Evolutionary conservation across 495 filamentous ascomycete species (phyloP), one percentile per base, ranked within the genome.

Genomic region (Penicillium subrubescens): DNA sequence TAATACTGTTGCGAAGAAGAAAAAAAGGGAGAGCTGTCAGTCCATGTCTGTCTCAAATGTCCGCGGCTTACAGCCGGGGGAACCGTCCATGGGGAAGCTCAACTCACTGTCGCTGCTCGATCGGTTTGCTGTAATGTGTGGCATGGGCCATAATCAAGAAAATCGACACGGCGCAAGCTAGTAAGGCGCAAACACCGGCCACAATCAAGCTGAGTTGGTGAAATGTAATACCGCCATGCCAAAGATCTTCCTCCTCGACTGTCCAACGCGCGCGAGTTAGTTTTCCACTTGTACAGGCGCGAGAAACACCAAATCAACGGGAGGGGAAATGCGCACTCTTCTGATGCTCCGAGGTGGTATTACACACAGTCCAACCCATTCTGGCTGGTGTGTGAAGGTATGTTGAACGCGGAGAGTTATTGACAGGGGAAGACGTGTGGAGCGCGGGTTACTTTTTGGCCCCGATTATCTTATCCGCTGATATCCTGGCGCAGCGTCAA

Each of bases 51-150:
- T 10, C 43, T 56, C 21, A 21, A 6, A n/a, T 15, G 39, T 10
- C 10, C 17, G 7, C 31, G n/a, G 25, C 29, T 27, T 23, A 11
- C 29, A 37, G 14, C 19, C 6, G 17, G 53, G 31, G 31, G 21
- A 4, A 33, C 50, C 53, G 15, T 25, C 15, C 53, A n/a, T 12
- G 14, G n/a, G 51, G 14, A 31, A 19, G 8, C 3, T 5, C 15
- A 8, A 80, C 86, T 62, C 80, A 90, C 89, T 97, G 92, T 75
- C 87, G 88, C 71, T 97, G 93, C 76, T 97, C 90, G 64, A 83
- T 80, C 17, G 92, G 92, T 71, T 89, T 90, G 57, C 90, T 88
- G 79, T 96, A 97, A 77, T 96, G 91, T 8, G 83, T 84, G 23
- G 90, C 90, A 85, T 97, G 93, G 68, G 81, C 82, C 78, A 87